These are phyloP conservation scores for Boletus smithii DNA, from an alignment of 1,284 basidiomycete genomes.

Conservation along the genomic window DNA sequence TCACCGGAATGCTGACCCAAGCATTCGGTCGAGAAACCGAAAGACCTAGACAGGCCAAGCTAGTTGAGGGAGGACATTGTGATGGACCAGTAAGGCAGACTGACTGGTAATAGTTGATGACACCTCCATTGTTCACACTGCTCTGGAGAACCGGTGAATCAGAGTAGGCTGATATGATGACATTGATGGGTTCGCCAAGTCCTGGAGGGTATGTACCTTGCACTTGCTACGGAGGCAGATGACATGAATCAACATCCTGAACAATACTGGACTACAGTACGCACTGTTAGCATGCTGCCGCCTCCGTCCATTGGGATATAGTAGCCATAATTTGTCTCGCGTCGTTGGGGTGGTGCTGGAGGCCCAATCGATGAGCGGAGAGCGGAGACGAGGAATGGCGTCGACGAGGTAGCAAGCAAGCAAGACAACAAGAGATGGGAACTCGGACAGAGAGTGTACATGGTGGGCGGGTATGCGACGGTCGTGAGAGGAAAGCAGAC, in stretches of 20 bases:
- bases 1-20: conserved; percentile 76
- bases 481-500: not conserved
- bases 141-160: conserved; percentile 71
- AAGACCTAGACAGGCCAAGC: conserved; percentile 35
- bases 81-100: conserved; percentile 22
- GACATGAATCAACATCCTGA: not conserved
- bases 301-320: conserved; percentile 41
- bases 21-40: conserved; percentile 79
- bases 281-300: conserved; percentile 49
- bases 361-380: not conserved
- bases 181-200: conserved; percentile 87
- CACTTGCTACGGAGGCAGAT: conserved; percentile 41
- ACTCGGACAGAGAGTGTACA: conserved; percentile 3
- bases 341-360: conserved; percentile 14
- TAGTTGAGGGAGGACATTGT: not conserved
- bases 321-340: conserved; percentile 39
- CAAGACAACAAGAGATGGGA: conserved; percentile 5
- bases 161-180: conserved; percentile 81
- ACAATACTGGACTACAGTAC: conserved; percentile 13
- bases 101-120: conserved; percentile 76
- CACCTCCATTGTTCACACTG: conserved; percentile 61
- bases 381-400: conserved; percentile 10
- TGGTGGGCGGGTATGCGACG: not conserved
- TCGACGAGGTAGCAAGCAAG: conserved; percentile 10
- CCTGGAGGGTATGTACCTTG: conserved; percentile 67